Evolutionary conservation across 768 basidiomycete genomes (phyloP), one percentile per base, ranked within the genome.

Genomic region (Termitomyces sp.): DNA sequence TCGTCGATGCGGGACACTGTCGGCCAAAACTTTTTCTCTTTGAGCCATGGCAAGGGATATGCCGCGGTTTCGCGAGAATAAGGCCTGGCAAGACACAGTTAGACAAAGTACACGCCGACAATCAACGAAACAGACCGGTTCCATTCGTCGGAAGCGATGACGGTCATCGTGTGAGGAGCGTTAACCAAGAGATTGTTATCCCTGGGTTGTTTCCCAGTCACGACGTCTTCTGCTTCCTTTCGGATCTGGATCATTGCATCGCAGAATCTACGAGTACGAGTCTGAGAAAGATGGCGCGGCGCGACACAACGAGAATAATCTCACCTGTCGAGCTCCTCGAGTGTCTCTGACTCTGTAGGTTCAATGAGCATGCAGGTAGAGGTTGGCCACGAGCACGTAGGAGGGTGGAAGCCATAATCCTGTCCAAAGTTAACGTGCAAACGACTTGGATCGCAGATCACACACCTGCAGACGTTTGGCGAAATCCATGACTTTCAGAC

Each of bases 231-330:
- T 0, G 86, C 94, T 72, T 99, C 97, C 65, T 84, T 77, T 51
- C 95, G 90, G 63, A 99, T 99, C 62, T 89, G 84, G 62, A 99
- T 95, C 93, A 98, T 97, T 22, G 97, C 96, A 63, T 98, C 93
- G 73, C 96, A 97, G 78, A 99, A 98, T 66, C 92, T 53, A 14
- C 52, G 30, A n/a, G n/a, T n/a, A n/a, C n/a, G n/a, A n/a, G 6
- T 13, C n/a, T 92, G 60, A 33, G 26, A 51, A 44, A 53, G 36
- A 28, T 58, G n/a, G 54, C 20, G 28, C 8, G 18, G 47, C 24
- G 24, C n/a, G 13, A n/a, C 28, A 53, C 6, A 63, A 74, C 48
- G n/a, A n/a, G n/a, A 3, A 36, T 4, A n/a, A 40, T 33, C 53
- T 26, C 36, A 90, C 85, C 88, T 83, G 67, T 98, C 93, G 53